Evolutionary conservation across 1,284 basidiomycete genomes (phyloP), one percentile per base, ranked within the genome.

Genomic region (Apiotrichum akiyoshidainum): DNA sequence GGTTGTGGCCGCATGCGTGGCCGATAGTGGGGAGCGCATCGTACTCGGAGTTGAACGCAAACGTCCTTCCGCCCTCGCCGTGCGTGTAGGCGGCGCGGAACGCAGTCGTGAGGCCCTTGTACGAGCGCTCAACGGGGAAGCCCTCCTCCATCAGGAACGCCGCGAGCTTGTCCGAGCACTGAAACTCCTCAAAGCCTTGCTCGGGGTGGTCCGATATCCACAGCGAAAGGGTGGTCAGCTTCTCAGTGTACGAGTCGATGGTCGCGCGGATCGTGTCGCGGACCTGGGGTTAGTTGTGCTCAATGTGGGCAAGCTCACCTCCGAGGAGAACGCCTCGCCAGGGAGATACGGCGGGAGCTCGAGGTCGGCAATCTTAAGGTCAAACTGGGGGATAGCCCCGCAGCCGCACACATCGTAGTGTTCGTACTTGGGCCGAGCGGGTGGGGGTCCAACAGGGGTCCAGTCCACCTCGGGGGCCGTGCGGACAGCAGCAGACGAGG

Each of bases 91-190:
- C 47, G 3, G 59, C 69, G n/a, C 46, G 51, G 54, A 64, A 71
- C 0, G 64, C 64, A 1, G 69, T 71, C 34, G 83, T 76, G n/a
- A 89, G 80, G 26, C 13, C 31, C 13, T 81, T 82, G 42, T 85
- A 80, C 64, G 84, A 82, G 51, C 76, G 78, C 10, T 83, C 85
- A 33, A 89, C 85, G 19, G 76, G 71, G 72, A 87, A 90, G 1
- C 70, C 73, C 5, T 85, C 81, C 45, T 76, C 74, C 55, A 78
- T 75, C 80, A 87, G 83, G 68, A 84, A 87, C 16, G 76, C 65
- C 0, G 83, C 82, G 54, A 87, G 69, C 19, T 77, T 68, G 59
- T 85, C 83, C 61, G 86, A 84, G 31, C 86, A 85, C 70, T 82
- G 60, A 41, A 47, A 46, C 56, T 71, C 69, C 33, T 68, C 21